A percentile compares a stretch with the other conserved stretches of the same genome.
Evolutionary conservation across 2,329 filamentous ascomycete species (phyloP).

Genomic region (Simplicillium aogashimaense): DNA sequence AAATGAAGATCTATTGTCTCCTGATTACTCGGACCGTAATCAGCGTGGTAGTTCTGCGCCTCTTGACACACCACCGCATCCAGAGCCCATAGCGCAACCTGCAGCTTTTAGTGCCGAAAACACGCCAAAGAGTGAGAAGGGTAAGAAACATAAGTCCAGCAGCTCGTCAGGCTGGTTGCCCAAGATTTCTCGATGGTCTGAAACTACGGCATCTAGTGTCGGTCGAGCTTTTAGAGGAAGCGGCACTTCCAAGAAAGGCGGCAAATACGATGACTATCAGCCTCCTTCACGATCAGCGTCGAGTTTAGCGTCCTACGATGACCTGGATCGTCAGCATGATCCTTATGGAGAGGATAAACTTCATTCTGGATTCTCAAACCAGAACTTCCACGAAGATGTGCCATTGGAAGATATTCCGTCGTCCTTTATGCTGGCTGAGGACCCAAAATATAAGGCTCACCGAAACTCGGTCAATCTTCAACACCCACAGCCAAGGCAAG

Average conservation of each 20-base stretch:
- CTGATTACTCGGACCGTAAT: slow-evolving; percentile 36
- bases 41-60: slow-evolving; percentile 43
- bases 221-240: slow-evolving; percentile 67
- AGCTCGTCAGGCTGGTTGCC: slow-evolving; percentile 72
- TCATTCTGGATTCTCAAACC: slow-evolving; percentile 45
- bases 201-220: slow-evolving; percentile 84
- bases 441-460: slow-evolving; percentile 75
- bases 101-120: slow-evolving; percentile 60
- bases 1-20: slow-evolving; percentile 49
- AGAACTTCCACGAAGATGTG: slow-evolving; percentile 26
- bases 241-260: slow-evolving; percentile 43
- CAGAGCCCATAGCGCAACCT: slow-evolving; percentile 25
- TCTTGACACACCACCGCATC: slow-evolving; percentile 49
- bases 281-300: slow-evolving; percentile 68
- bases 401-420: slow-evolving; percentile 13
- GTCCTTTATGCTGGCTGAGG: slow-evolving; percentile 30
- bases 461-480: slow-evolving; percentile 72
- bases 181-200: slow-evolving; percentile 95
- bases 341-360: slow-evolving; percentile 52
- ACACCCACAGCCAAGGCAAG: slow-evolving; percentile 68
- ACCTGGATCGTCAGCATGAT: slow-evolving; percentile 42
- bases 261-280: slow-evolving; percentile 48
- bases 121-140: slow-evolving; percentile 63
- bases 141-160: slow-evolving; percentile 81
- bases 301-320: slow-evolving; percentile 59